Evolutionary conservation across 139 green algal species (phyloP), one percentile per base, ranked within the genome.

Genomic region (Chlamydomonas eustigma): DNA sequence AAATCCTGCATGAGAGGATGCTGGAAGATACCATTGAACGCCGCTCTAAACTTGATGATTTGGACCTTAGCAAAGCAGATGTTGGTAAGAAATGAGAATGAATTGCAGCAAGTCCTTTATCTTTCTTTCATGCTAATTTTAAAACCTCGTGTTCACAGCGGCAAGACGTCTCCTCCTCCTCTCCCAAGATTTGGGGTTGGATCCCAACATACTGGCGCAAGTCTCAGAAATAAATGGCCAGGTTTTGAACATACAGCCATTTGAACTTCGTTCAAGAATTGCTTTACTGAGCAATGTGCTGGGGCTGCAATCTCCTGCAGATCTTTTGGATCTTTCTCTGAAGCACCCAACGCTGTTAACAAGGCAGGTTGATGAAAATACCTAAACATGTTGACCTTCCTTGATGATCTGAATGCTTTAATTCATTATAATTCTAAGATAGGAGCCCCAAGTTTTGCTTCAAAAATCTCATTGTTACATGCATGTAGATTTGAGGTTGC

Each of bases 231-330:
- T 5, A 33, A 24, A 84, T 8, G 67, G 68, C 32, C 67, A 50
- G 22, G 33, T 84, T 34, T 74, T 84, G 38, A 51, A 78, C 52
- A 67, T 75, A 58, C 74, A 39, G 1, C 67, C 66, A 5, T 30
- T 72, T 24, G 66, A 76, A 51, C 68, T 84, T 32, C 50, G 51
- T 2, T 24, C 51, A 28, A 63, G 74, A 30, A 52, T 84, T 38
- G 51, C 75, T 71, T 71, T 82, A 64, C 39, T 82, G 25, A 63
- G 36, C 0, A 65, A 50, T 1, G 44, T 70, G 31, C 33, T 63
- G 58, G 33, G 38, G 24, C 68, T 73, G 39, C 5, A 33, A 2
- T 52, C 38, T 39, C 5, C 71, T 2, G 31, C 44, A 3, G 30
- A 69, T 22, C 37, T 66, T 31, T 31, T 77, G 44, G 50, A 77